Percentiles rank a stretch among this genome's conserved stretches.
Evolutionary conservation across 2,329 filamentous ascomycete genomes (phyloP).

Genomic region (Aspergillus eucalypticola): DNA sequence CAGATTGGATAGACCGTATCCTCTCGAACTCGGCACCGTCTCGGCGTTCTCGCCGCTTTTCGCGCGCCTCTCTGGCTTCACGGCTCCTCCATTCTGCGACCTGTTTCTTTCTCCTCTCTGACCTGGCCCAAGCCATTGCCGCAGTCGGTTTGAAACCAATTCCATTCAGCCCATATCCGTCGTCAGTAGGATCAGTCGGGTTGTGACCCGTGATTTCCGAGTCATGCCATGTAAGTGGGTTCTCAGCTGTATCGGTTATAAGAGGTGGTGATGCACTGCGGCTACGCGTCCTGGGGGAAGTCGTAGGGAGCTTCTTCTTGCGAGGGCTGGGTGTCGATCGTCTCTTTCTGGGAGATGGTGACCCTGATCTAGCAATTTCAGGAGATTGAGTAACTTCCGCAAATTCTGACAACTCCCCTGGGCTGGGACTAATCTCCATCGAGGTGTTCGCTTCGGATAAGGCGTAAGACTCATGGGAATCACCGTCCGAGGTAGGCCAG

Average conservation of each 20-base stretch:
- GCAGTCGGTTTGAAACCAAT: constrained; percentile 64
- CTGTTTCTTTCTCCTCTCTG: constrained; percentile 59
- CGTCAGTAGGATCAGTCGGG: constrained; percentile 58
- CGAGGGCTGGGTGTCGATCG: constrained; percentile 22
- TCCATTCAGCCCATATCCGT: constrained; percentile 65
- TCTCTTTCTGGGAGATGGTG: constrained; percentile 23
- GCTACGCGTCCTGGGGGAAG: constrained; percentile 28
- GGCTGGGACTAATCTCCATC: constrained; percentile 8
- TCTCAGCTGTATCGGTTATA: constrained; percentile 24
- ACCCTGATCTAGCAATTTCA: constrained; percentile 9
- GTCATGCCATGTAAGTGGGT: constrained; percentile 56
- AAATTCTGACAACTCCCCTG: constrained; percentile 14
- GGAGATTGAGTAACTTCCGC: constrained; percentile 11
- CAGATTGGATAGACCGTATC: constrained; percentile 29
- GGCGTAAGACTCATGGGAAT: constrained; percentile 14
- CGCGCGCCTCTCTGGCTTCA: constrained; percentile 60
- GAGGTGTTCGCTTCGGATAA: constrained; percentile 24
- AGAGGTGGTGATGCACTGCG: constrained; percentile 38
- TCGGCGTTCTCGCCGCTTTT: constrained; percentile 56
- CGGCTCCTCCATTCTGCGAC: constrained; percentile 60
- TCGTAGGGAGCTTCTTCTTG: constrained; percentile 24
- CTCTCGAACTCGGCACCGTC: constrained; percentile 31
- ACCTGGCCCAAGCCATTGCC: constrained; percentile 58
- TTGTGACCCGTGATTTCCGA: constrained; percentile 64
- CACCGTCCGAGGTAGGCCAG: constrained; percentile 10